Evolutionary conservation across 495 filamentous ascomycete genomes (phyloP).

Genomic region (Hamigera avellanea): DNA sequence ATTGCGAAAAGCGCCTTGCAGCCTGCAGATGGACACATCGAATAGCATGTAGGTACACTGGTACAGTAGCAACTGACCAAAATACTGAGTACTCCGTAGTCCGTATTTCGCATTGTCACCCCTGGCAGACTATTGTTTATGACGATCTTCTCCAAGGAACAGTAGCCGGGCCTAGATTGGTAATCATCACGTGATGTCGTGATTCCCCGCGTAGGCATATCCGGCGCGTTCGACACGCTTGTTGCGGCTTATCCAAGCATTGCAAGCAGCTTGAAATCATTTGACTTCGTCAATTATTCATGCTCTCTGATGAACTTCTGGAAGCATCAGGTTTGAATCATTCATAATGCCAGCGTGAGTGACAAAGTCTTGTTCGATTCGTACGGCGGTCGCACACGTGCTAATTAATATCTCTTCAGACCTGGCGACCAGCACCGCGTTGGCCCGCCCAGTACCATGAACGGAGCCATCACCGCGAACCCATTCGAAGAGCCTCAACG

Average conservation of each 20-base stretch:
- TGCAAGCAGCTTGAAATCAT: neutral
- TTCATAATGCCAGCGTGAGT: slow-evolving; percentile 37
- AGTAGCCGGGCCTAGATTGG: too few species aligned
- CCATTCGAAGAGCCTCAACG: slow-evolving; percentile 64
- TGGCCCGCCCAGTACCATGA: slow-evolving; percentile 19
- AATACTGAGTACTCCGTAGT: too few species aligned
- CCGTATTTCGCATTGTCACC: too few species aligned
- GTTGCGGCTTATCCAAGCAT: neutral
- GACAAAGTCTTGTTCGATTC: neutral
- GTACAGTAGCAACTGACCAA: too few species aligned
- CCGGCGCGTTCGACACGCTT: slow-evolving; percentile 17
- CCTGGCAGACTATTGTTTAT: too few species aligned
- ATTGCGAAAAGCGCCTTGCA: too few species aligned
- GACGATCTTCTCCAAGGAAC: too few species aligned
- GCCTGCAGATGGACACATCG: too few species aligned
- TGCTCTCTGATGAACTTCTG: slow-evolving; percentile 4
- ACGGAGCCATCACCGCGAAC: slow-evolving; percentile 38
- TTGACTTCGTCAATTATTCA: neutral
- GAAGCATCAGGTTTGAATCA: neutral
- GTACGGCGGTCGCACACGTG: neutral
- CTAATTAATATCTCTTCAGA: slow-evolving; percentile 24
- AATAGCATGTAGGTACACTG: too few species aligned
- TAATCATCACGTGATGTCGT: slow-evolving; percentile 30
- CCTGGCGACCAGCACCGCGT: slow-evolving; percentile 68
- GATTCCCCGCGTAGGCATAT: slow-evolving; percentile 16